Base-by-base conservation (phyloP, 108 stramenopile genomes). In the Cylindrotheca fusiformis region DNA sequence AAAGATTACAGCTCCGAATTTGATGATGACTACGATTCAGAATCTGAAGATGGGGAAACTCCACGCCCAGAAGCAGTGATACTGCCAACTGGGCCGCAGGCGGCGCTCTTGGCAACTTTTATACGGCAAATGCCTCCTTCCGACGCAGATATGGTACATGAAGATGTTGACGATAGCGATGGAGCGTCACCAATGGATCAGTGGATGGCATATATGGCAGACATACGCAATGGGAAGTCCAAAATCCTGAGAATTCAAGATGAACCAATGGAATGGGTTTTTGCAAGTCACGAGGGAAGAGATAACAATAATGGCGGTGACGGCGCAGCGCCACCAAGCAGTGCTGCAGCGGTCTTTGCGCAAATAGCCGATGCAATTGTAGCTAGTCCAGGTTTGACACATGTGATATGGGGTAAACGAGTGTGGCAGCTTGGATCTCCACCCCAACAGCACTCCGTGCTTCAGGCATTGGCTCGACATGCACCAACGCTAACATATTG, bases 401-500 rank as follows among this genome's bases (percentile, higher is more conserved):
- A 41, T 10, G 36, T 41, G 6, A 41, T 41, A 10, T 41, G 36
- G 36, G 36, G 36, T 10, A 6, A 14, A 41, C 6, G 36, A 14
- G 36, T 41, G 36, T 41, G 36, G 36, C 36, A 41, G 14, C 14
- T 41, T 6, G 36, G 10, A 41, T 41, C 36, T 10, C 36, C 36
- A 14, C 10, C 36, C 6, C 36, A 41, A 14, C 36, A 41, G 36
- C 36, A 10, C 6, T 6, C 36, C 6, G 14, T 41, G 10, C 14
- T 41, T 25, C 44, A 48, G 17, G 17, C 19, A 26, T 14, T 61
- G 17, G 28, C 47, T 24, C 12, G 5, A 14, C 60, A 61, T 61
- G 44, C 60, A 2, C 48, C 60, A 2, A 61, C 60, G 14, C 32
- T 61, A 3, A 61, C 60, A 3, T 61, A 61, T 48, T 61, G 60